A percentile compares a stretch with the other conserved stretches of the same genome.
These are phyloP conservation scores for Hygrophoropsis aurantiaca DNA, from an alignment of 768 basidiomycete species.

Conservation along the genomic window DNA sequence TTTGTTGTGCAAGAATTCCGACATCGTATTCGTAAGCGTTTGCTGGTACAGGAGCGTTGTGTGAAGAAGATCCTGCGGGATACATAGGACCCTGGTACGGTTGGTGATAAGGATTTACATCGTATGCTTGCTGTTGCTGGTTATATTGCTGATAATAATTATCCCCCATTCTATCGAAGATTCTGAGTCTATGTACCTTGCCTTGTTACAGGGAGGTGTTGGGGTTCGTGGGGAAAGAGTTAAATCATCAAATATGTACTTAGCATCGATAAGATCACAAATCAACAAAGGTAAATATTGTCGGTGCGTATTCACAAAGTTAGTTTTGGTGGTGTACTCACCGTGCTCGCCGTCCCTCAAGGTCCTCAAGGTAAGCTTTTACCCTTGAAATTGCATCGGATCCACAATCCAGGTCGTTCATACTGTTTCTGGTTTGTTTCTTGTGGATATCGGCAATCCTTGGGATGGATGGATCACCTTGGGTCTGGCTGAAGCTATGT, in stretches of 20 bases:
- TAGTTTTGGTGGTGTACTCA: slow-evolving; percentile 15
- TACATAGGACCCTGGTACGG: slow-evolving; percentile 77
- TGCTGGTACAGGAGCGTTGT: slow-evolving; percentile 78
- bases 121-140: slow-evolving; percentile 53
- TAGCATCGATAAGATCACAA: slow-evolving; percentile 1
- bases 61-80: slow-evolving; percentile 67
- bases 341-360: slow-evolving; percentile 30
- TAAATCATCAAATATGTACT: no score
- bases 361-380: slow-evolving; percentile 41
- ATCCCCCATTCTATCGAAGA: slow-evolving; percentile 41
- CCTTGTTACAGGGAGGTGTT: no score
- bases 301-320: slow-evolving; percentile 4
- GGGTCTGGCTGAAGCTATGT: slow-evolving; percentile 25
- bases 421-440: no score
- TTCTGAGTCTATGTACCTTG: no score
- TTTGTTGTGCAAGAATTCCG: slow-evolving; percentile 86
- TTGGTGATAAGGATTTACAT: slow-evolving; percentile 81
- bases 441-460: neutral
- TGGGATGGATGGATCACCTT: slow-evolving; percentile 30
- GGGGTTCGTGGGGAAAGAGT: neutral
- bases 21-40: slow-evolving; percentile 94
- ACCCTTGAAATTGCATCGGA: no score
- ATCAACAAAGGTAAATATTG: slow-evolving; percentile 31
- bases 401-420: no score
- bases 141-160: slow-evolving; percentile 50